Conservation (phyloP, 1,139 yeast species). For the Nakaseomyces delphensis region DNA sequence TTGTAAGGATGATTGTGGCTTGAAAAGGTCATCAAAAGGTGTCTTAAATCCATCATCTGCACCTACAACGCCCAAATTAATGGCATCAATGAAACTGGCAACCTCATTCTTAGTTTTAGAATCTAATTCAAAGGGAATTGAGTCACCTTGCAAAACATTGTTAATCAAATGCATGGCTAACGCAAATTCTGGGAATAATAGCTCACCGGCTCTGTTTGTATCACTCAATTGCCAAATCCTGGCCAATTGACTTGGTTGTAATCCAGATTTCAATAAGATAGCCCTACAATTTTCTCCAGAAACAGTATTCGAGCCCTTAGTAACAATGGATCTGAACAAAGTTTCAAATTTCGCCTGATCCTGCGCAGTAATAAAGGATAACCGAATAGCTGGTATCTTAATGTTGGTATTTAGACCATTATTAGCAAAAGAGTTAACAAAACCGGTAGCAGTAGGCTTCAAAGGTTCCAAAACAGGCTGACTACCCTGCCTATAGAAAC, state of each 20-base stretch:
- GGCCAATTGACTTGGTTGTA: constrained; percentile 67
- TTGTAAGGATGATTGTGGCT: constrained; percentile 21
- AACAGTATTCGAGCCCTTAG: constrained; percentile 68
- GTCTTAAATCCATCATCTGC: constrained; percentile 34
- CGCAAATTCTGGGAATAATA: constrained; percentile 91
- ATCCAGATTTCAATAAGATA: constrained; percentile 71
- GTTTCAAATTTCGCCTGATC: constrained; percentile 84
- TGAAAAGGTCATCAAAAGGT: constrained; percentile 30
- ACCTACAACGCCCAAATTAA: constrained; percentile 70
- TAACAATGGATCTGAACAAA: constrained; percentile 67
- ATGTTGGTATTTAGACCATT: constrained; percentile 34
- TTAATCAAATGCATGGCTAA: constrained; percentile 85
- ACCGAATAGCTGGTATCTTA: constrained; percentile 58
- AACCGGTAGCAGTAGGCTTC: constrained; percentile 33
- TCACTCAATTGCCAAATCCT: constrained; percentile 89
- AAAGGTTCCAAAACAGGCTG: constrained; percentile 31
- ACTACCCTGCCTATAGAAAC: constrained; percentile 31
- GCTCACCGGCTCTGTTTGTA: constrained; percentile 73
- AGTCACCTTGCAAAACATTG: constrained; percentile 64
- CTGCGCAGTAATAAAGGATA: constrained; percentile 73
- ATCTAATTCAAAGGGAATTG: constrained; percentile 66
- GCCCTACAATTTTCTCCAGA: constrained; percentile 72
- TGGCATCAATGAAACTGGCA: constrained; percentile 76
- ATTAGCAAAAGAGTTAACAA: constrained; percentile 33
- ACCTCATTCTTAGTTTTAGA: constrained; percentile 75